Base-by-base conservation (phyloP, 306 rosid genomes). In the Prunus padus region DNA sequence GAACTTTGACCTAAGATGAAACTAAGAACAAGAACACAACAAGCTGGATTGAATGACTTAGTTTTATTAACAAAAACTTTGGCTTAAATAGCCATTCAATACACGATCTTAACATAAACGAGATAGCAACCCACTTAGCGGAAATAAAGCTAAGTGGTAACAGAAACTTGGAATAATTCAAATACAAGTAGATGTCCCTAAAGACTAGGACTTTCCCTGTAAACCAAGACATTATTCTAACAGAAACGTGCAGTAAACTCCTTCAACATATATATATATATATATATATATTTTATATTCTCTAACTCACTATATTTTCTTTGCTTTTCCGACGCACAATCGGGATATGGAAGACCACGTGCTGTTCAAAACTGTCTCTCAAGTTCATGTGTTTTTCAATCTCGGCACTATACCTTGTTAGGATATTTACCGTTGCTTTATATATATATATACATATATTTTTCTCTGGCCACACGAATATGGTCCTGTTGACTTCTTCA, bases 61-160 rank as follows among this genome's bases (percentile, higher is more conserved):
- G 33, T 71, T 71, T 71, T 71, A 71, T 55, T 71, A 71, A 71
- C 33, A 54, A 55, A 54, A 71, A 44, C 73, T 44, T 31, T 44
- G 54, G 71, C 51, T 42, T 66, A 66, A 66, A 66, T 66, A 66
- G 52, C 46, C 73, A 49, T 69, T 69, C 73, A 69, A 69, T 69
- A 49, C 73, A 69, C 18, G 25, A 69, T 69, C 60, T 69, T 69
- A 69, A 69, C 26, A 69, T 5, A 49, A 46, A 46, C 14, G 57
- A 46, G 20, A 67, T 46, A 67, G 23, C 61, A 69, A 26, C 73
- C 73, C 73, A 69, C 73, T 69, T 26, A 69, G 73, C 60, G n/a
- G n/a, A 67, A 67, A 67, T 67, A 67, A 42, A 67, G 72, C 56
- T 11, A 67, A 67, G n/a, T n/a, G n/a, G n/a, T n/a, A n/a, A n/a